Evolutionary conservation across 306 rosid genomes (phyloP).

Genomic region (Sindora glabra): DNA sequence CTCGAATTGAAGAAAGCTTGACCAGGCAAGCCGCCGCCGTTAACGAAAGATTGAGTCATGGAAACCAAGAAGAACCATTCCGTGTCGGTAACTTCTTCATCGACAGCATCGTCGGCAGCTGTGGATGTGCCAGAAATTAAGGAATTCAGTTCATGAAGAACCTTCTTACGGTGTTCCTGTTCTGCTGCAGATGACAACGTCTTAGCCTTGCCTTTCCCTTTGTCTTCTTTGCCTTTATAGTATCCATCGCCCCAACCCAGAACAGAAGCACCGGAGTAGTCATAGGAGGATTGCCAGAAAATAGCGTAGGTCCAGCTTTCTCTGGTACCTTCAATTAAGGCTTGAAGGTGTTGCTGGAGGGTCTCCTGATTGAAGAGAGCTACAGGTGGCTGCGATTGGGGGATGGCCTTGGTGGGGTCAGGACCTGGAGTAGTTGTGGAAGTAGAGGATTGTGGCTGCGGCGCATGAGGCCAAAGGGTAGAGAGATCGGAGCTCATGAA

Average conservation of each 20-base stretch:
- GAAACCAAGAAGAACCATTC: conserved; percentile 95
- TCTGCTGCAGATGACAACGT: conserved; percentile 35
- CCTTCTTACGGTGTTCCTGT: conserved; percentile 73
- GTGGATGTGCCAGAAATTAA: conserved; percentile 62
- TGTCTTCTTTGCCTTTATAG: conserved; percentile 79
- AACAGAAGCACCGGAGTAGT: conserved; percentile 41
- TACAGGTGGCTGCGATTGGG: conserved; percentile 18
- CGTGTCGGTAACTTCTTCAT: conserved; percentile 86
- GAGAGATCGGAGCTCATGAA: conserved; percentile 77
- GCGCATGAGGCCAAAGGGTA: conserved; percentile 43
- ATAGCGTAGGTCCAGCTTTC: conserved; percentile 92
- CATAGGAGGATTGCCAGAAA: conserved; percentile 87
- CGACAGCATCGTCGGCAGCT: conserved; percentile 43
- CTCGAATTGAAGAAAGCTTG: conserved; percentile 50
- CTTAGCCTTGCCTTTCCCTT: conserved; percentile 31
- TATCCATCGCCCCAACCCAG: conserved; percentile 96
- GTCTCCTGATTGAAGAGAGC: conserved; percentile 68
- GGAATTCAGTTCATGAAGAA: conserved; percentile 79
- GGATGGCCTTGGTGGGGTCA: conserved; percentile 17
- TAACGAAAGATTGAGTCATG: conserved; percentile 77
- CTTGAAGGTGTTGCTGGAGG: conserved; percentile 79
- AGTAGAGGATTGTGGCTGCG: conserved; percentile 42
- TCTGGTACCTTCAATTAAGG: conserved; percentile 60
- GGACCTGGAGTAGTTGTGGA: conserved; percentile 29
- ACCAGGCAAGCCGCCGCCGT: conserved; percentile 63